These are phyloP conservation scores for Alloteropsis semialata DNA, from an alignment of 176 grass and related monocot species.

Conservation along the genomic window DNA sequence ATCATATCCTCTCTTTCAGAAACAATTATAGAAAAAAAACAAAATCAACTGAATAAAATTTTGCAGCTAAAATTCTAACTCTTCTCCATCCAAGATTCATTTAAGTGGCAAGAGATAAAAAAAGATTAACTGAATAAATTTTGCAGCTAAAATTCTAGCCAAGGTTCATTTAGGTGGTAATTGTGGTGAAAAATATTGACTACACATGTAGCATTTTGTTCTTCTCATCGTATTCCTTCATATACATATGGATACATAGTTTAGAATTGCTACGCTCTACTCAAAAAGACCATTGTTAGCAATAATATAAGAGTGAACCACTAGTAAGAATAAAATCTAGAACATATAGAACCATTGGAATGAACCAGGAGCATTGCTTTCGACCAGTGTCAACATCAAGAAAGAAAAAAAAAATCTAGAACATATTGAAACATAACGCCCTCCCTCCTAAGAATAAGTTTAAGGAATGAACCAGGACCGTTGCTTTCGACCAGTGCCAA, in stretches of 20 bases:
- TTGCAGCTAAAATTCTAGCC: not conserved
- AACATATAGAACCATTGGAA: no score
- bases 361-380: not conserved
- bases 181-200: not conserved
- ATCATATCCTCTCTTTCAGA: slow-evolving; percentile 68
- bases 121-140: not conserved
- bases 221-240: not conserved
- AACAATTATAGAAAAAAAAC: not conserved
- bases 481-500: no score
- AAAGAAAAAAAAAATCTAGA: not conserved
- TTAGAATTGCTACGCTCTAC: not conserved
- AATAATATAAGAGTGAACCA: not conserved
- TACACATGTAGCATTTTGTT: not conserved
- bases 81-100: not conserved
- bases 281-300: not conserved
- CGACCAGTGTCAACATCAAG: not conserved
- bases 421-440: not conserved
- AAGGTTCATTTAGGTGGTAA: no score
- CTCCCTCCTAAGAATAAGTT: not conserved
- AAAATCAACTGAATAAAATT: not conserved
- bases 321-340: no score
- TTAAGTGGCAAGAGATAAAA: no score
- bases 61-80: not conserved
- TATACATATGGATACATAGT: not conserved
- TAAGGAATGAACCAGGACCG: no score